Evolutionary conservation across 129 eudicot species (phyloP).

Genomic region (Saussurea involucrata): DNA sequence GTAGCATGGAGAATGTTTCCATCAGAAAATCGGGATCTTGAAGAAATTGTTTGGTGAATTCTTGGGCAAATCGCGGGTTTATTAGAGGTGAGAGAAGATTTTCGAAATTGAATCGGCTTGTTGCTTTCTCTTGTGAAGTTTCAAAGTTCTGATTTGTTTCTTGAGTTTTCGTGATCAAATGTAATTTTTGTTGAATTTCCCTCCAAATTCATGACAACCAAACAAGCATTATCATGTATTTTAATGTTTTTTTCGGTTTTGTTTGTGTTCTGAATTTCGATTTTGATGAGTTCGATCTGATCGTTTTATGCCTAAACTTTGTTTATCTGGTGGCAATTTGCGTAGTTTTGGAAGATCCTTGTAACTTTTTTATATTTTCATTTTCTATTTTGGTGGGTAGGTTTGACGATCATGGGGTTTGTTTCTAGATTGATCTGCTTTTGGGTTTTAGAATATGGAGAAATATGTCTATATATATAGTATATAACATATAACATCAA

Average conservation of each 20-base stretch:
- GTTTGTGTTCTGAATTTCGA: slow-evolving; percentile 13
- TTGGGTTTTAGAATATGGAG: slow-evolving; percentile 21
- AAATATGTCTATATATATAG: background rate
- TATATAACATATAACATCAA: background rate
- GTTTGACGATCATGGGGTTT: slow-evolving; percentile 18
- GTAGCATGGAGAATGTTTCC: background rate
- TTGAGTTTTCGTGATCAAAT: background rate
- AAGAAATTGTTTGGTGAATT: slow-evolving; percentile 20
- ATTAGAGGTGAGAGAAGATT: slow-evolving; percentile 46
- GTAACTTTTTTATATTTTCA: background rate
- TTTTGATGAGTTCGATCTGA: slow-evolving; percentile 41
- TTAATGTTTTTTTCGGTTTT: background rate
- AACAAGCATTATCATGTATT: slow-evolving; percentile 22
- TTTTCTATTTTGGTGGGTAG: slow-evolving; percentile 17
- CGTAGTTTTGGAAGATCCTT: slow-evolving; percentile 23
- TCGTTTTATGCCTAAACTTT: background rate
- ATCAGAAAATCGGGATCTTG: slow-evolving; percentile 20
- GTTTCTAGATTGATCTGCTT: slow-evolving; percentile 36
- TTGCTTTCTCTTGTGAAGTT: slow-evolving; percentile 1
- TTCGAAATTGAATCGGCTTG: slow-evolving; percentile 17
- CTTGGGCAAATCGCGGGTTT: slow-evolving; percentile 19
- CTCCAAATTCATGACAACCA: slow-evolving; percentile 18
- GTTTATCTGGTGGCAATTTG: background rate
- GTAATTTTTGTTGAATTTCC: slow-evolving; percentile 3
- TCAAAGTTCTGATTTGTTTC: slow-evolving; percentile 6